phyloP scores from a whole-genome alignment of 345 rosid genomes.

The Geranium rotundifolium region DNA sequence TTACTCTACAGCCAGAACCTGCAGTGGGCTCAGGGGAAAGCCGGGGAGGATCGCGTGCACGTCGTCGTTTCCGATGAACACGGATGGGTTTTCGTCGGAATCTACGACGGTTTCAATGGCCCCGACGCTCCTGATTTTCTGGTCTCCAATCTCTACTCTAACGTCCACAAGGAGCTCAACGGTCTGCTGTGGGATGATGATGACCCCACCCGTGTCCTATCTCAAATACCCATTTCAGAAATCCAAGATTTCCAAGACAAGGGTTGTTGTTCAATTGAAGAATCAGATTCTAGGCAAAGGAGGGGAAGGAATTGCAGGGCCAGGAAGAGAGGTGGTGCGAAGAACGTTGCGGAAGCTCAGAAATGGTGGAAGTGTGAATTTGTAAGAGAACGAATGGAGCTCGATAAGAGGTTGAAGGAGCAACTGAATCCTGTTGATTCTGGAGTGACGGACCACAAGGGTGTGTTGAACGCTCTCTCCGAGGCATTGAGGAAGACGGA shows the following conservation, averaged over 20 bases:
- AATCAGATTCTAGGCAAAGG: slow-evolving; percentile 18
- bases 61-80: slow-evolving; percentile 93
- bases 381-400: slow-evolving; percentile 59
- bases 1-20: slow-evolving; percentile 64
- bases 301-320: slow-evolving; percentile 24
- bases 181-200: slow-evolving; percentile 82
- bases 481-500: slow-evolving; percentile 79
- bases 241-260: slow-evolving; percentile 14
- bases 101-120: slow-evolving; percentile 95
- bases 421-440: slow-evolving; percentile 18
- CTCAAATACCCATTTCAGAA: no score
- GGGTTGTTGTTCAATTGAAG: slow-evolving; percentile 16
- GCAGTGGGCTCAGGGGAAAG: slow-evolving; percentile 98
- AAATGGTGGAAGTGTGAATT: slow-evolving; percentile 65
- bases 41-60: slow-evolving; percentile 99
- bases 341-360: slow-evolving; percentile 59
- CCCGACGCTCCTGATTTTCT: slow-evolving; percentile 95
- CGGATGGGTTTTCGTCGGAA: slow-evolving; percentile 93
- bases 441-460: slow-evolving; percentile 41
- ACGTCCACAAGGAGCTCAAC: slow-evolving; percentile 71
- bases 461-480: slow-evolving; percentile 73
- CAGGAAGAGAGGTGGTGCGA: slow-evolving; percentile 26
- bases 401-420: slow-evolving; percentile 56
- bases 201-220: slow-evolving; percentile 3
- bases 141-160: slow-evolving; percentile 54